Evolutionary conservation across 306 rosid species (phyloP).

Genomic region (Cucurbita maxima): DNA sequence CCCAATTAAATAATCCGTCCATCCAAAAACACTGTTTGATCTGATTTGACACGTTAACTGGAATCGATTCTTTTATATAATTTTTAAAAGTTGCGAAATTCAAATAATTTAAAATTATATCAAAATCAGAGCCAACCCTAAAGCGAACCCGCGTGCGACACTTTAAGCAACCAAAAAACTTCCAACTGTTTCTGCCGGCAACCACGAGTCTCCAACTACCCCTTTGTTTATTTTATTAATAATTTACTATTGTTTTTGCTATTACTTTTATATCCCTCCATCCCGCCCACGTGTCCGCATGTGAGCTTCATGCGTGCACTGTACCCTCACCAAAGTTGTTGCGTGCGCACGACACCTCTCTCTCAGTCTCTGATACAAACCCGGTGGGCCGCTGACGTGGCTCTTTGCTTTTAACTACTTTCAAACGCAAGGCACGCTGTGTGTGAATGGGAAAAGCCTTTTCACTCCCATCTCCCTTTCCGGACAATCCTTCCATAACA

Average conservation of each 20-base stretch:
- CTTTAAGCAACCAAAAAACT: conserved; percentile 17
- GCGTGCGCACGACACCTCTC: conserved; percentile 1
- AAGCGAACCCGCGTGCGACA: not conserved
- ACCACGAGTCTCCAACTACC: conserved; percentile 16
- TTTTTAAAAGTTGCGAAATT: not conserved
- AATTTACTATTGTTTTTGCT: not conserved
- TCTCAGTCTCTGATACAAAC: not conserved
- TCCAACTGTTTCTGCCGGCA: conserved; percentile 34
- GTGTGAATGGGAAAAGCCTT: conserved; percentile 11
- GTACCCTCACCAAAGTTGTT: not conserved
- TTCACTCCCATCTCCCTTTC: not conserved
- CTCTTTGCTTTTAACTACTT: conserved; percentile 25
- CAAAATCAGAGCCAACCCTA: not conserved
- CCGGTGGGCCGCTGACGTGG: conserved; percentile 21
- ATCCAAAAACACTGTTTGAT: not conserved
- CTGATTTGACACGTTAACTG: not conserved
- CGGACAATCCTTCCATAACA: not conserved
- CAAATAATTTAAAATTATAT: not conserved
- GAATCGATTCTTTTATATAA: not conserved
- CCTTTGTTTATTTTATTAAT: not conserved
- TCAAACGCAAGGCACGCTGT: conserved; percentile 38
- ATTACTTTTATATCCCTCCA: not conserved
- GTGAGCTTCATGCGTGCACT: not conserved
- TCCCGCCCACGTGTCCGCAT: not conserved
- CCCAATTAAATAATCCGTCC: not conserved